Evolutionary conservation across 257 asterid genomes (phyloP).

Genomic region (Penstemon davidsonii): DNA sequence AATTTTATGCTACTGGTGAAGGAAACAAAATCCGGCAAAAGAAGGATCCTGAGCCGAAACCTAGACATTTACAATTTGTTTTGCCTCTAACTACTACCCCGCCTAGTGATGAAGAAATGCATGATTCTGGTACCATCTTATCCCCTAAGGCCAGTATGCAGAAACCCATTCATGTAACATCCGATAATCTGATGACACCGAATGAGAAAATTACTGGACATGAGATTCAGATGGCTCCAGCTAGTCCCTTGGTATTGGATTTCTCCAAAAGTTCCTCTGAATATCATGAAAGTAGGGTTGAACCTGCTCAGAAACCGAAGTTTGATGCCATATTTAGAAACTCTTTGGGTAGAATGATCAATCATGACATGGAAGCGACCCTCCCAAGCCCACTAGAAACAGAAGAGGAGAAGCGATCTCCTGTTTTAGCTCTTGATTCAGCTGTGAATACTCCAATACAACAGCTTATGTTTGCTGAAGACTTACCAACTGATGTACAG

Average conservation of each 20-base stretch:
- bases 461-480: constrained; percentile 38
- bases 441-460: constrained; percentile 38
- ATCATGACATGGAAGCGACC: constrained; percentile 27
- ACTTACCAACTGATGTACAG: constrained; percentile 48
- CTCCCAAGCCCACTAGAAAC: constrained; percentile 36
- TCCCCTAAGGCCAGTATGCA: constrained; percentile 49
- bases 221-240: constrained; percentile 44
- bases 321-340: constrained; percentile 26
- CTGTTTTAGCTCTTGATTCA: constrained; percentile 40
- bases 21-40: constrained; percentile 30
- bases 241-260: constrained; percentile 37
- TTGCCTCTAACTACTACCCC: constrained; percentile 40
- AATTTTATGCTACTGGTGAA: constrained; percentile 37
- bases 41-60: constrained; percentile 39
- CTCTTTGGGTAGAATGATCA: constrained; percentile 30
- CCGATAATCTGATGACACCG: constrained; percentile 31
- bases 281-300: constrained; percentile 37
- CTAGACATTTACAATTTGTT: constrained; percentile 26
- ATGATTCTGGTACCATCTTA: constrained; percentile 40
- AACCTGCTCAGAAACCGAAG: constrained; percentile 40
- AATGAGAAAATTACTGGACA: constrained; percentile 24
- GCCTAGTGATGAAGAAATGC: constrained; percentile 59
- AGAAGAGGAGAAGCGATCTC: constrained; percentile 36
- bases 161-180: constrained; percentile 30
- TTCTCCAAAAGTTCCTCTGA: constrained; percentile 41